Percentiles rank a stretch among this genome's conserved stretches.
phyloP scores from a whole-genome alignment of 768 basidiomycete genomes.

The Obba rivulosa region DNA sequence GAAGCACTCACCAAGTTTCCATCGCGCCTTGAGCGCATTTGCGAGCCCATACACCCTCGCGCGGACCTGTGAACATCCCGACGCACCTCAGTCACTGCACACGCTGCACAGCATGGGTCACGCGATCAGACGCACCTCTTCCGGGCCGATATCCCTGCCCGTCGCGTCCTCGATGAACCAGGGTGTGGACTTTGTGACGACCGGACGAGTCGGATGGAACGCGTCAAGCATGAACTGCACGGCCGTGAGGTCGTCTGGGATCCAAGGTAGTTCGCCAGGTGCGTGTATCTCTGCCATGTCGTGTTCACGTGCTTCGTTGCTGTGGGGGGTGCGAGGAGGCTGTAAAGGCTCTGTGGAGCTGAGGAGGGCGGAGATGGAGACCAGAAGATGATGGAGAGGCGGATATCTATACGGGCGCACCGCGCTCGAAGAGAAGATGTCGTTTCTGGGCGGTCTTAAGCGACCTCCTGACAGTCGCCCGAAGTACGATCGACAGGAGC shows the following conservation, averaged over 20 bases:
- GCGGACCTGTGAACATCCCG: slow-evolving; percentile 38
- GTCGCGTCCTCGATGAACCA: slow-evolving; percentile 50
- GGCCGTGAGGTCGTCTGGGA: slow-evolving; percentile 49
- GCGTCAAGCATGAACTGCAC: slow-evolving; percentile 50
- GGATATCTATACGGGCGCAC: too few relatives aligned
- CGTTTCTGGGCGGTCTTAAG: too few relatives aligned
- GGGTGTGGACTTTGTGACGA: slow-evolving; percentile 27
- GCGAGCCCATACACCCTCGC: slow-evolving; percentile 44
- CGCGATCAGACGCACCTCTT: slow-evolving; percentile 35
- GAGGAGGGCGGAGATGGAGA: too few relatives aligned
- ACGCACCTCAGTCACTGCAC: too few relatives aligned
- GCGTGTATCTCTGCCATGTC: slow-evolving; percentile 19
- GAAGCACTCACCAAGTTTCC: slow-evolving; percentile 35
- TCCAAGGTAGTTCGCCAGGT: slow-evolving; percentile 23
- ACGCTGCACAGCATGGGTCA: background rate
- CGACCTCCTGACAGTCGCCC: too few relatives aligned
- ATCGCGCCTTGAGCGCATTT: slow-evolving; percentile 38
- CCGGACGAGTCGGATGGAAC: slow-evolving; percentile 36
- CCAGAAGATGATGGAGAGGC: too few relatives aligned
- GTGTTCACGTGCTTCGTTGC: background rate
- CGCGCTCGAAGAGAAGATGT: too few relatives aligned
- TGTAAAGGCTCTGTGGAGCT: too few relatives aligned
- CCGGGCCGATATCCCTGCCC: slow-evolving; percentile 33
- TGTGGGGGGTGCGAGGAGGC: too few relatives aligned
- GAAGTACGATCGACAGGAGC: too few relatives aligned